A percentile compares a stretch with the other conserved stretches of the same genome.
Conservation (phyloP, 1,284 basidiomycete genomes). For the Paramarasmius palmivorus region DNA sequence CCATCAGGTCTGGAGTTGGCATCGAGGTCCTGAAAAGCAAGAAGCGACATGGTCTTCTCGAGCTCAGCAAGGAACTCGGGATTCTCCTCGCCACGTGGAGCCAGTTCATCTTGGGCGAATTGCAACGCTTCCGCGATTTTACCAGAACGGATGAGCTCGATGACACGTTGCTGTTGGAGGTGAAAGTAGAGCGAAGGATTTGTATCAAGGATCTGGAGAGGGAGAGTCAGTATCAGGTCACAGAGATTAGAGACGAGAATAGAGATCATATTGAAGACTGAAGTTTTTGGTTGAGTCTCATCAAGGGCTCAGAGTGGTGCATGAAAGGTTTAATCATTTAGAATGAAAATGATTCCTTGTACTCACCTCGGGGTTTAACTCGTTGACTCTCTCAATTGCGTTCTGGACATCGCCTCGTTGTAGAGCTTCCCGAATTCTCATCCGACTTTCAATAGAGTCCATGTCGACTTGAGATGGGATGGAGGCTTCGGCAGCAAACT, state of each 20-base stretch:
- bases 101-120: conserved; percentile 93
- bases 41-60: conserved; percentile 92
- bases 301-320: conserved; percentile 98
- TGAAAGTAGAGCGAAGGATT: conserved; percentile 91
- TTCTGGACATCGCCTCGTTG: conserved; percentile 94
- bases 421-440: conserved; percentile 91
- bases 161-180: conserved; percentile 91
- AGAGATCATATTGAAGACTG: conserved; percentile 90
- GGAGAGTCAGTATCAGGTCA: conserved; percentile 14
- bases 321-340: conserved; percentile 90
- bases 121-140: conserved; percentile 78
- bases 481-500: conserved; percentile 88
- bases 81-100: conserved; percentile 92
- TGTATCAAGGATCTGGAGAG: conserved; percentile 86
- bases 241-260: conserved; percentile 16
- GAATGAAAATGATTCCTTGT: conserved; percentile 19
- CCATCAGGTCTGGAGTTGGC: conserved; percentile 52
- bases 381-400: conserved; percentile 92
- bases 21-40: conserved; percentile 83
- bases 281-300: conserved; percentile 80
- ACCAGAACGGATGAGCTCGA: conserved; percentile 90
- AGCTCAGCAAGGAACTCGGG: conserved; percentile 92
- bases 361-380: conserved; percentile 95
- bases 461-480: conserved; percentile 81
- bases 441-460: conserved; percentile 89